A percentile compares a stretch with the other conserved stretches of the same genome.
Evolutionary conservation across 2,329 filamentous ascomycete species (phyloP).

Genomic region (Epichloe aotearoae): DNA sequence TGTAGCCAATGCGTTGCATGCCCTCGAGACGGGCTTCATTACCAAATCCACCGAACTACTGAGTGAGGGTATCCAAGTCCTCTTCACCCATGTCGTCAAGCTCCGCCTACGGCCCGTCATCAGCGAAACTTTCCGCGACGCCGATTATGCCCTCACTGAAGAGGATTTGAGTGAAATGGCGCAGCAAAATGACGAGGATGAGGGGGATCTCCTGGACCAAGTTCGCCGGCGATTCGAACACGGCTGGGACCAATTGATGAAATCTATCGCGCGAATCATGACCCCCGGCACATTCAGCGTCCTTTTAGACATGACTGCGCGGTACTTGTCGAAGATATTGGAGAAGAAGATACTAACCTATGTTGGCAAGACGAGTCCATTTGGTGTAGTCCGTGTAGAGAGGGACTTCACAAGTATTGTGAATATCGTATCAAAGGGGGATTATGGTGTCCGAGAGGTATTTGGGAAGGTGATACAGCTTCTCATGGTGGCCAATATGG

Average conservation of each 20-base stretch:
- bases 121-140: constrained; percentile 78
- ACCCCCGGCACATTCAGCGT: constrained; percentile 64
- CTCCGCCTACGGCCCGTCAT: constrained; percentile 73
- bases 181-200: constrained; percentile 38
- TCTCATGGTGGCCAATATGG: constrained; percentile 81
- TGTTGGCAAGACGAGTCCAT: constrained; percentile 63
- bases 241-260: constrained; percentile 75
- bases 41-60: constrained; percentile 71
- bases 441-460: constrained; percentile 64
- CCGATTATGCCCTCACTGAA: constrained; percentile 64
- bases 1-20: constrained; percentile 54
- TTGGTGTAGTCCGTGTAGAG: constrained; percentile 73
- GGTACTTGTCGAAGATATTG: constrained; percentile 62
- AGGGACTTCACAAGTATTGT: constrained; percentile 71
- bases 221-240: constrained; percentile 71
- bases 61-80: constrained; percentile 68
- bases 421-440: constrained; percentile 47
- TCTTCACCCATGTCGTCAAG: constrained; percentile 81
- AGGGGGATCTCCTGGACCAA: constrained; percentile 44
- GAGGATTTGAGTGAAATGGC: constrained; percentile 46
- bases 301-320: constrained; percentile 61
- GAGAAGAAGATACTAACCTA: constrained; percentile 82
- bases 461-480: constrained; percentile 71
- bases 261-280: constrained; percentile 72
- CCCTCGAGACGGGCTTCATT: constrained; percentile 59